A percentile compares a stretch with the other conserved stretches of the same genome.
These are phyloP conservation scores for Sporisorium reilianum DNA, from an alignment of 1,284 basidiomycete genomes.

Conservation along the genomic window DNA sequence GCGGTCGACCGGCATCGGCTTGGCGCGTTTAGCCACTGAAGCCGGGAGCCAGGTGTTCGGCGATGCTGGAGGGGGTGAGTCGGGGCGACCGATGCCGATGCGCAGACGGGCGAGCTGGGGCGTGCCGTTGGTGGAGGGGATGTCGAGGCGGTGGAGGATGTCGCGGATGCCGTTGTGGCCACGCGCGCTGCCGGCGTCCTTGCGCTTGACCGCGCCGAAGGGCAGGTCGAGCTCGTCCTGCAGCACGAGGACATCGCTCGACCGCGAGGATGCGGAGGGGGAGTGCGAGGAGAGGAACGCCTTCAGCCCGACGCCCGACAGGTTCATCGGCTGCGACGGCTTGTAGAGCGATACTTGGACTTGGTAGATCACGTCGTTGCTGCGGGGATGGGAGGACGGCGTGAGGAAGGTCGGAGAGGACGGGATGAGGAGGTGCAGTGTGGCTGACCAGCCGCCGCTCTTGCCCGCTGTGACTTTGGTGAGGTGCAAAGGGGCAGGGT, in stretches of 20 bases:
- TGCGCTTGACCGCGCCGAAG: conserved; percentile 20
- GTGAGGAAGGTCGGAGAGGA: conserved; percentile 2
- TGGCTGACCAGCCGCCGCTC: conserved; percentile 17
- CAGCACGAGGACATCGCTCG: conserved; percentile 25
- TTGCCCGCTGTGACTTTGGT: conserved; percentile 3
- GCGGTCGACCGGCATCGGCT: conserved; percentile 10
- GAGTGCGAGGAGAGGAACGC: conserved; percentile 14
- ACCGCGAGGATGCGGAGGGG: not conserved
- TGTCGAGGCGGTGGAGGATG: conserved; percentile 19
- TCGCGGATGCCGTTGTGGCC: conserved; percentile 44
- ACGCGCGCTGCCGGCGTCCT: conserved; percentile 21
- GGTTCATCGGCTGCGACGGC: conserved; percentile 38
- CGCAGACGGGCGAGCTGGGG: conserved; percentile 10
- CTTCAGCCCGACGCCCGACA: conserved; percentile 25
- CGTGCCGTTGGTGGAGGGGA: not conserved
- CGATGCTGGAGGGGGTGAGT: not conserved
- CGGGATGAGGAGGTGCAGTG: conserved; percentile 11
- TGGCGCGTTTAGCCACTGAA: not conserved
- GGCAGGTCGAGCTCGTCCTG: conserved; percentile 44
- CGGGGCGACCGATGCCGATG: conserved; percentile 37
- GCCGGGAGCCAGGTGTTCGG: conserved; percentile 10
- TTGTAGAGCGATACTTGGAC: conserved; percentile 34
- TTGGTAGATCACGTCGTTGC: conserved; percentile 6
- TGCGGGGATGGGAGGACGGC: not conserved
- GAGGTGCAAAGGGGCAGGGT: not conserved